Evolutionary conservation across 768 basidiomycete species (phyloP), one percentile per base, ranked within the genome.

Genomic region (Leccinum rimulosum): DNA sequence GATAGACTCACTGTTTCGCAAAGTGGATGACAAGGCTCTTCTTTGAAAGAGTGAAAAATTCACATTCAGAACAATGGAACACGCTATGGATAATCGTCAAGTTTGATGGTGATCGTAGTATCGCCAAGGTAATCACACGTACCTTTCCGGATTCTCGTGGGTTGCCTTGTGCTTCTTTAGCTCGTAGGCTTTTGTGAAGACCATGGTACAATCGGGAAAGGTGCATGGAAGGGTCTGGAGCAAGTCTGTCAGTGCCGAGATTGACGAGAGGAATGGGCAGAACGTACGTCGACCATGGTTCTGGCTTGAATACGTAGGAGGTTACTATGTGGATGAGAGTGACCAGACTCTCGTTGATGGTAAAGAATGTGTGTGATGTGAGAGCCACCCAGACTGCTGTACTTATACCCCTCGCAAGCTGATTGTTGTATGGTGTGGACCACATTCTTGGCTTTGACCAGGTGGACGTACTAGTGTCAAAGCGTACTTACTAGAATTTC

Each of bases 141-240:
- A 70, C 68, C 51, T 56, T 10, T 58, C 50, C 0, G 62, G 61
- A 9, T 59, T 3, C 1, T 60, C 54, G 38, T 73, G 71, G 0
- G 51, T 53, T 11, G 33, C 53, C 50, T 27, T 66, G 40, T 73
- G 72, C 49, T 69, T 66, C 31, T 38, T 68, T 30, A 72, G 57
- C 19, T 72, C 62, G 8, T 47, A 58, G 6, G 57, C 50, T 35
- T 33, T 72, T 10, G 25, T 15, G 17, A 71, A 72, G 47, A 38
- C 47, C 49, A 25, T 22, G 25, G 19, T 43, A 25, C 71, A 73
- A 27, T 50, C 2, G 1, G 30, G 5, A 38, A 49, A 52, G 15
- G 63, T 52, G 43, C 72, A 73, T 2, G 57, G 0, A 49, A 43
- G 56, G 19, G 30, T 43, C 70, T 71, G n/a, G 12, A 27, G 10